These are phyloP conservation scores for Pleurotus ostreatus DNA, from an alignment of 768 basidiomycete genomes.

Conservation along the genomic window DNA sequence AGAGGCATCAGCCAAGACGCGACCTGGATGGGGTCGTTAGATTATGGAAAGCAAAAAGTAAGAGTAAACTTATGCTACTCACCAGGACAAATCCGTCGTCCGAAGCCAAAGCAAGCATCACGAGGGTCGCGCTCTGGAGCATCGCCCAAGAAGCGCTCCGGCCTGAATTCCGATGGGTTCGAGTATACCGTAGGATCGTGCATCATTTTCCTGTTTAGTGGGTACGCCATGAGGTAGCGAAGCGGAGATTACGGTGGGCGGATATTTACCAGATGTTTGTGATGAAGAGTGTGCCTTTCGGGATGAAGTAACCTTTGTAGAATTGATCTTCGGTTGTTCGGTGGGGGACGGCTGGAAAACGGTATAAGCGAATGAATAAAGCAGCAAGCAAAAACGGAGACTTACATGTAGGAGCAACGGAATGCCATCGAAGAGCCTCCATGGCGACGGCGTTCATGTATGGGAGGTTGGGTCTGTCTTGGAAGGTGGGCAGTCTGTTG, in stretches of 20 bases:
- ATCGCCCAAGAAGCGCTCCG: conserved; percentile 15
- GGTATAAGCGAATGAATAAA: neutral
- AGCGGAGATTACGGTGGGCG: neutral
- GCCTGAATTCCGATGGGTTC: conserved; percentile 18
- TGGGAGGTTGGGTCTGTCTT: neutral
- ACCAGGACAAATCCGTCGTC: conserved; percentile 26
- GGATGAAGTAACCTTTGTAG: conserved; percentile 17
- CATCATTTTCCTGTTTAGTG: conserved; percentile 16
- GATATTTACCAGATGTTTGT: conserved; percentile 14
- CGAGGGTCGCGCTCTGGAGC: conserved; percentile 29
- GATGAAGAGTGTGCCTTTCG: conserved; percentile 14
- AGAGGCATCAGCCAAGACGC: conserved; percentile 37
- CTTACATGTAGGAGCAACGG: neutral
- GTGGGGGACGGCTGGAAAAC: neutral
- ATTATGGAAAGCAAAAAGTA: too few species aligned
- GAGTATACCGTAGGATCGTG: conserved; percentile 17
- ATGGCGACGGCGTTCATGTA: neutral
- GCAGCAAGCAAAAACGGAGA: neutral
- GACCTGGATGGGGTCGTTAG: conserved; percentile 17
- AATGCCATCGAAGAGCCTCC: conserved; percentile 2
- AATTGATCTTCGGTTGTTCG: conserved; percentile 12
- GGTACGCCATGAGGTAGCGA: neutral
- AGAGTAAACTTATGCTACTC: neutral
- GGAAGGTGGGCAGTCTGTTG: neutral
- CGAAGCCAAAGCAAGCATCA: conserved; percentile 41